Evolutionary conservation across 129 eudicot genomes (phyloP), one percentile per base, ranked within the genome.

Genomic region (Flaveria brownii): DNA sequence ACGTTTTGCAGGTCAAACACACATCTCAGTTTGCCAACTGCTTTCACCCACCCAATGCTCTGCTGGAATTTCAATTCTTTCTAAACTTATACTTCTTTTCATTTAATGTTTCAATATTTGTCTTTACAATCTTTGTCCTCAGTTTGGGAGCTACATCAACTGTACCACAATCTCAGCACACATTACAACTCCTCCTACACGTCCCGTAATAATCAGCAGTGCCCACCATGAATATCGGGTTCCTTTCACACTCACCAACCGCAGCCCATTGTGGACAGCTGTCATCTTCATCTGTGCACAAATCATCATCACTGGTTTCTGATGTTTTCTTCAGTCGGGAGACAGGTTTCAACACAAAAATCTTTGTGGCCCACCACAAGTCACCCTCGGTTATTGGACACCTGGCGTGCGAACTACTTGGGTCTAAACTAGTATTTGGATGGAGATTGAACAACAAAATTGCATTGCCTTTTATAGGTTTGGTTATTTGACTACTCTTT

Each of bases 181-280:
- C 91, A 8, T 87, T 85, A 59, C 98, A 93, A 82, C 97, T 93
- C 78, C 85, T 93, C 86, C 96, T 90, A 84, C 97, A 91, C 2
- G 96, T 88, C 25, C 98, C 98, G 45, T 87, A 88, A 64, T 91
- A 90, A 77, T 93, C 98, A 79, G 93, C 85, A 76, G 93, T 85
- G 71, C 97, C 98, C 67, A 91, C 60, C 98, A 93, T 93, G 68
- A 80, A 93, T 56, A 91, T 82, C 0, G 97, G 86, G 68, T 93
- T 93, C 72, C 86, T 86, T 33, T 85, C 74, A 71, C 98, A 93
- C 88, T 91, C 98, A 16, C 98, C 98, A 26, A 64, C 33, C 25
- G 90, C 90, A 51, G 97, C 98, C 98, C 96, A 93, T 9, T 84
- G 77, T 56, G 87, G 79, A 63, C 98, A 93, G 70, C 57, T 88